Percentiles rank a stretch among this genome's conserved stretches.
Conservation (phyloP, 1,139 yeast species). For the Sugiyamaella xylanicola region DNA sequence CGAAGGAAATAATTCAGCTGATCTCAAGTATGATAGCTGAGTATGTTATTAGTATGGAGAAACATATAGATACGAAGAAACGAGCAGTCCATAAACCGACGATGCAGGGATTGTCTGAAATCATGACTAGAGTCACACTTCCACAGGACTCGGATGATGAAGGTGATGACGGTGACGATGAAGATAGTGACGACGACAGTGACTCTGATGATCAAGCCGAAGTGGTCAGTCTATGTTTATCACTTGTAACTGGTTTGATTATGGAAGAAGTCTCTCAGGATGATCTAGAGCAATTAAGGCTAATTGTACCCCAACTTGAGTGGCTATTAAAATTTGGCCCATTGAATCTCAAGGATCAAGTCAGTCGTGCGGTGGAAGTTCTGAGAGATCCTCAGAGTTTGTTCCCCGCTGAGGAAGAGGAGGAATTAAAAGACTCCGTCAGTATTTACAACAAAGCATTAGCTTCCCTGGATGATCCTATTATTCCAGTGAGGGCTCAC, state of each 20-base stretch:
- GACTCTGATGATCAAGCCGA: slow-evolving; percentile 37
- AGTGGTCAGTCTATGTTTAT: slow-evolving; percentile 37
- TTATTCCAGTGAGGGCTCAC: slow-evolving; percentile 83
- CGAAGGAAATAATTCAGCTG: slow-evolving; percentile 59
- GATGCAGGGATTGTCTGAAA: slow-evolving; percentile 1
- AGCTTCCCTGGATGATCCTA: slow-evolving; percentile 68
- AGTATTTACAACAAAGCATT: slow-evolving; percentile 54
- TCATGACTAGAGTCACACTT: background rate
- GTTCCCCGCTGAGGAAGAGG: slow-evolving; percentile 17
- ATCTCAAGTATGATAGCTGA: slow-evolving; percentile 52
- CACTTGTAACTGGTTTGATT: slow-evolving; percentile 36
- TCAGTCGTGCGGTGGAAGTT: slow-evolving; percentile 25
- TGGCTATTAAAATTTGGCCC: slow-evolving; percentile 26
- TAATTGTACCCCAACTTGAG: slow-evolving; percentile 41
- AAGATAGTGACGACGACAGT: slow-evolving; percentile 35
- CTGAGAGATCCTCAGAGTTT: slow-evolving; percentile 15
- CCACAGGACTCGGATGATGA: slow-evolving; percentile 24
- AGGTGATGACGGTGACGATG: slow-evolving; percentile 35
- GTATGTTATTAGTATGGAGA: slow-evolving; percentile 30
- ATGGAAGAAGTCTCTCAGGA: slow-evolving; percentile 41
- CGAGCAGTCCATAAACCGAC: background rate
- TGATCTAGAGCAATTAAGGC: slow-evolving; percentile 47
- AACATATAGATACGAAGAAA: slow-evolving; percentile 6
- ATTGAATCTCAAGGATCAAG: slow-evolving; percentile 27
- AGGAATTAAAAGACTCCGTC: slow-evolving; percentile 23